A percentile compares a stretch with the other conserved stretches of the same genome.
Evolutionary conservation across 768 basidiomycete genomes (phyloP).

Genomic region (Tremella mesenterica): DNA sequence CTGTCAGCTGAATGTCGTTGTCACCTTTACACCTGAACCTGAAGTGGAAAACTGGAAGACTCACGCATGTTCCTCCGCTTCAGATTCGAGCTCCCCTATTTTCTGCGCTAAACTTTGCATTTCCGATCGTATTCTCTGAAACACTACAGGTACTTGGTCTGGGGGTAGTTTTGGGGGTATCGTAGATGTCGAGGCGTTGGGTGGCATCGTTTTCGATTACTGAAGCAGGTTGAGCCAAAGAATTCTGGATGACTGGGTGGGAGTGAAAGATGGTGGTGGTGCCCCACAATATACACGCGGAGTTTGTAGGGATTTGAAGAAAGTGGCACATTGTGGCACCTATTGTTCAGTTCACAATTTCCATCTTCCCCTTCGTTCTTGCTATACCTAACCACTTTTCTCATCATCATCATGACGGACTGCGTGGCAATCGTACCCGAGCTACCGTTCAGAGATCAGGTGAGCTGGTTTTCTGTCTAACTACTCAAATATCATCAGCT

Average conservation of each 20-base stretch:
- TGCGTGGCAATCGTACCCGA: constrained; percentile 40
- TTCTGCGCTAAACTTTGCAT: constrained; percentile 84
- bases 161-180: constrained; percentile 19
- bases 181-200: constrained; percentile 17
- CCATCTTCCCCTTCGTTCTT: no score
- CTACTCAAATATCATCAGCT: background rate
- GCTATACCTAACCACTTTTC: no score
- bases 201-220: no score
- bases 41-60: constrained; percentile 33
- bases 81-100: constrained; percentile 90
- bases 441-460: constrained; percentile 37
- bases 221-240: background rate
- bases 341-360: no score
- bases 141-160: constrained; percentile 48
- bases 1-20: background rate
- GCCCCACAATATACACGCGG: no score
- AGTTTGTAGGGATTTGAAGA: no score
- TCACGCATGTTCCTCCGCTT: constrained; percentile 89
- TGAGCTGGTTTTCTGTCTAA: constrained; percentile 5
- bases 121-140: constrained; percentile 73
- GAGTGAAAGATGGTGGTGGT: no score
- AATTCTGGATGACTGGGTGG: no score
- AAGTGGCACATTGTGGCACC: no score
- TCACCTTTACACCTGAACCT: background rate
- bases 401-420: constrained; percentile 40